Evolutionary conservation across 768 basidiomycete genomes (phyloP).

Genomic region (Chalciporus piperatus): DNA sequence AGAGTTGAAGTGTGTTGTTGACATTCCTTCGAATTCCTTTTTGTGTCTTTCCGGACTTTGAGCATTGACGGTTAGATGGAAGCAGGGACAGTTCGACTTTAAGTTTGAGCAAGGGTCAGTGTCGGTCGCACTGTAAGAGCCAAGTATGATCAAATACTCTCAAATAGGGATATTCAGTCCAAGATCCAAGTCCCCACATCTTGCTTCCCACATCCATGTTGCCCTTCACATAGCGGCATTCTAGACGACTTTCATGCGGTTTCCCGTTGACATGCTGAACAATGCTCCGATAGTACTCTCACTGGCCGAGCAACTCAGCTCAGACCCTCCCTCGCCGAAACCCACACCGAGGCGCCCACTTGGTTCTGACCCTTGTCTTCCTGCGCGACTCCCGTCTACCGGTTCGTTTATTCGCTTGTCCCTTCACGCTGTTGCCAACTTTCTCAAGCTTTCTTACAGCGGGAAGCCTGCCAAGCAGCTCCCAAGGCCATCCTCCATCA

Average conservation of each 20-base stretch:
- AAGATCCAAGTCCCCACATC: not conserved
- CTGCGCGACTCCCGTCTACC: slow-evolving; percentile 64
- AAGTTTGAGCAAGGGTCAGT: no score
- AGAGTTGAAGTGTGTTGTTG: slow-evolving; percentile 7
- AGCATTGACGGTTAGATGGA: no score
- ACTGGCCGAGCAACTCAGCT: slow-evolving; percentile 27
- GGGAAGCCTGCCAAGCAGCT: slow-evolving; percentile 63
- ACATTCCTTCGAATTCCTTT: slow-evolving; percentile 9
- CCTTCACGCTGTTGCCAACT: slow-evolving; percentile 19
- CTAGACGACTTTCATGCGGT: not conserved
- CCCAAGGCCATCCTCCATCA: slow-evolving; percentile 58
- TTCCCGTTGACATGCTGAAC: slow-evolving; percentile 45
- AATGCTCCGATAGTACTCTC: slow-evolving; percentile 39
- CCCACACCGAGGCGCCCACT: slow-evolving; percentile 40
- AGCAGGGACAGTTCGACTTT: not conserved
- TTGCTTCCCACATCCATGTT: slow-evolving; percentile 16
- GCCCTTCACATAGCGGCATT: not conserved
- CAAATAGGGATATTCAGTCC: slow-evolving; percentile 5
- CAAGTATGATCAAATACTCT: not conserved
- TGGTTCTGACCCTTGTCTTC: slow-evolving; percentile 55
- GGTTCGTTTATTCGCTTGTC: slow-evolving; percentile 39
- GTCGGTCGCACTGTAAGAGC: no score
- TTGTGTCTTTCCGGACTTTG: slow-evolving; percentile 26
- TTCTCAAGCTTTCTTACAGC: slow-evolving; percentile 59
- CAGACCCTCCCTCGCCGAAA: slow-evolving; percentile 13